A percentile compares a stretch with the other conserved stretches of the same genome.
Evolutionary conservation across 768 basidiomycete species (phyloP).

Genomic region (Gautieria morchelliformis): DNA sequence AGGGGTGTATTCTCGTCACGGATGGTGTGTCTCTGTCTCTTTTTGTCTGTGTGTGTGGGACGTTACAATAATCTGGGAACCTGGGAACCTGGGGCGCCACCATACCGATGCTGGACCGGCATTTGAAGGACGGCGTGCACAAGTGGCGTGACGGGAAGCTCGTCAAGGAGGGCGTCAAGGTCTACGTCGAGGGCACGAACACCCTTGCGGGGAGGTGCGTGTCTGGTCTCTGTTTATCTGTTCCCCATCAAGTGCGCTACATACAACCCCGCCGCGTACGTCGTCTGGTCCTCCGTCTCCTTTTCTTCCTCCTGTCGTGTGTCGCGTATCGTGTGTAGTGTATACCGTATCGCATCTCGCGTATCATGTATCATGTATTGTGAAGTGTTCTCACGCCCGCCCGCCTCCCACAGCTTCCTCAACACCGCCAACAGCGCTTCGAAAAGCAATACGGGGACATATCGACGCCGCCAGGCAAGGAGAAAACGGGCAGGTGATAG

Average conservation of each 20-base stretch:
- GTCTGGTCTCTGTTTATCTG: slow-evolving; percentile 4
- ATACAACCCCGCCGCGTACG: slow-evolving; percentile 71
- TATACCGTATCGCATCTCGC: no score
- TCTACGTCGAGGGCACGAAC: slow-evolving; percentile 76
- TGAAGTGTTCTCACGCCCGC: no score
- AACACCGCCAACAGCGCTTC: no score
- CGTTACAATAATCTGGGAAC: no score
- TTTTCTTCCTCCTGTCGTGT: no score
- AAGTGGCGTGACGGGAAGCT: slow-evolving; percentile 84
- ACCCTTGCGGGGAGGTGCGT: slow-evolving; percentile 82
- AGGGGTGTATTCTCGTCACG: slow-evolving; percentile 82
- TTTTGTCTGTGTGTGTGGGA: no score
- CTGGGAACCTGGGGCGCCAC: slow-evolving; percentile 33
- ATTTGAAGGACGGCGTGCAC: slow-evolving; percentile 74
- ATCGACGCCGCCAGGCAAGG: no score
- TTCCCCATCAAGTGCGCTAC: slow-evolving; percentile 84
- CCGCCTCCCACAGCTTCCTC: no score
- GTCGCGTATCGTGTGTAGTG: no score
- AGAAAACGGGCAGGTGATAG: no score
- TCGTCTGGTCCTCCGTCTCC: background rate
- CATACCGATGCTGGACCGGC: slow-evolving; percentile 79
- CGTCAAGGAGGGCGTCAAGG: slow-evolving; percentile 69
- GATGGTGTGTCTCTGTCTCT: slow-evolving; percentile 55
- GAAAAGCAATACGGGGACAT: no score
- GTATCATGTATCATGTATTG: no score